Evolutionary conservation across 495 filamentous ascomycete genomes (phyloP).

Genomic region (Aspergillus funiculosus): DNA sequence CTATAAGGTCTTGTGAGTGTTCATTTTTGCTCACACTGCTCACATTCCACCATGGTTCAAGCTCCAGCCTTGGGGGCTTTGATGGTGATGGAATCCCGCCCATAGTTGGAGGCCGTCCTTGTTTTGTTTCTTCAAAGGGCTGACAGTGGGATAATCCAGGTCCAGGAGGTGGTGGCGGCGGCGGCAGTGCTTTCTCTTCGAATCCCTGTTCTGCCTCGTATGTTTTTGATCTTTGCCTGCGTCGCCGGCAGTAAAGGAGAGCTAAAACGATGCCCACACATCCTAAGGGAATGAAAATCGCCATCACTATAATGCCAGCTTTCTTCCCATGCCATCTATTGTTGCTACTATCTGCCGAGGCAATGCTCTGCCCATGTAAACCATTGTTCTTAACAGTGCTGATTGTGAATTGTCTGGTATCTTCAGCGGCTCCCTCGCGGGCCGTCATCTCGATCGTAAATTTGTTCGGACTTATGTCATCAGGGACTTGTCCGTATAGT

Average conservation of each 20-base stretch:
- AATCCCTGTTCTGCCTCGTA: conserved; percentile 25
- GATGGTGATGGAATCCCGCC: conserved; percentile 18
- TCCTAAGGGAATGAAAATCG: conserved; percentile 38
- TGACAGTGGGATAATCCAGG: conserved; percentile 30
- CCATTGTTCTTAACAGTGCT: conserved; percentile 31
- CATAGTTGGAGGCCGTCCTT: conserved; percentile 16
- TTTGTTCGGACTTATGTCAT: conserved; percentile 32
- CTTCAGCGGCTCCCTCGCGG: conserved; percentile 39
- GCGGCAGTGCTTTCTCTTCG: conserved; percentile 22
- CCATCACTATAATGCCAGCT: conserved; percentile 42
- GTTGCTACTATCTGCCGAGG: conserved; percentile 5
- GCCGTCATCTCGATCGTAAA: conserved; percentile 48
- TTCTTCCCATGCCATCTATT: conserved; percentile 22
- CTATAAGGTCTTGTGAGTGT: conserved; percentile 13
- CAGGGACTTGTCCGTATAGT: conserved; percentile 60
- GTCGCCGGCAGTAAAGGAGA: conserved; percentile 40
- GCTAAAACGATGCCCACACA: conserved; percentile 30
- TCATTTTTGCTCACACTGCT: conserved; percentile 25
- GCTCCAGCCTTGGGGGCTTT: conserved; percentile 33
- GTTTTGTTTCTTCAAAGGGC: conserved; percentile 21
- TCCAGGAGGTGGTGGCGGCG: conserved; percentile 20
- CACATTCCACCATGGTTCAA: conserved; percentile 34
- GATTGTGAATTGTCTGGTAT: conserved; percentile 47
- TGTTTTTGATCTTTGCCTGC: conserved; percentile 24
- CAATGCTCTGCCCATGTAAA: conserved; percentile 5